Evolutionary conservation across 225 moss, liverwort and hornwort species (phyloP).

Genomic region (Pseudoscleropodium purum): DNA sequence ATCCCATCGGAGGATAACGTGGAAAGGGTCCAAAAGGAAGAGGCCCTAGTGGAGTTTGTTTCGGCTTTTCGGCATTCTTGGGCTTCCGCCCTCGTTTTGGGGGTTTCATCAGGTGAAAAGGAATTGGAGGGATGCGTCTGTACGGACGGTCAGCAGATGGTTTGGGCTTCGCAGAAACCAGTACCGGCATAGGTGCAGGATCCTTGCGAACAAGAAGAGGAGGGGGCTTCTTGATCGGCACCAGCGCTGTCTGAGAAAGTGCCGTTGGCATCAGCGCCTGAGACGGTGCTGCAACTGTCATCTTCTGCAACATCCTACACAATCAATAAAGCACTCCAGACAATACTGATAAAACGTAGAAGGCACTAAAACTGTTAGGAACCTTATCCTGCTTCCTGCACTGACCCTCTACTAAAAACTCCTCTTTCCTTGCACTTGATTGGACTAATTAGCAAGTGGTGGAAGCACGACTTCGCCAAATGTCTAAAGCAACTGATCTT

Average conservation of each 20-base stretch:
- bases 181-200: slow-evolving; percentile 9
- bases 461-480: background rate
- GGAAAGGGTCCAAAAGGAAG: slow-evolving; percentile 42
- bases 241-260: slow-evolving; percentile 11
- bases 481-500: background rate
- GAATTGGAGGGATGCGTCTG: slow-evolving; percentile 46
- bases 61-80: slow-evolving; percentile 38
- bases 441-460: background rate
- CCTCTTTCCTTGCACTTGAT: background rate
- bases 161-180: slow-evolving; percentile 41
- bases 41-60: slow-evolving; percentile 26
- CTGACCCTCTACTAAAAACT: background rate
- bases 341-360: background rate
- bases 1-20: slow-evolving; percentile 26
- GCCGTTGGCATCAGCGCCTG: slow-evolving; percentile 22
- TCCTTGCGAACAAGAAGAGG: slow-evolving; percentile 50
- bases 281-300: slow-evolving; percentile 19
- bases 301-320: slow-evolving; percentile 18
- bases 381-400: background rate
- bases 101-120: slow-evolving; percentile 51
- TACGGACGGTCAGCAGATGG: slow-evolving; percentile 54
- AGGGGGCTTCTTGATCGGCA: slow-evolving; percentile 37
- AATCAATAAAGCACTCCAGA: background rate
- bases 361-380: background rate
- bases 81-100: slow-evolving; percentile 53